Evolutionary conservation across 306 rosid genomes (phyloP).

Genomic region (Sphenostylis stenocarpa): DNA sequence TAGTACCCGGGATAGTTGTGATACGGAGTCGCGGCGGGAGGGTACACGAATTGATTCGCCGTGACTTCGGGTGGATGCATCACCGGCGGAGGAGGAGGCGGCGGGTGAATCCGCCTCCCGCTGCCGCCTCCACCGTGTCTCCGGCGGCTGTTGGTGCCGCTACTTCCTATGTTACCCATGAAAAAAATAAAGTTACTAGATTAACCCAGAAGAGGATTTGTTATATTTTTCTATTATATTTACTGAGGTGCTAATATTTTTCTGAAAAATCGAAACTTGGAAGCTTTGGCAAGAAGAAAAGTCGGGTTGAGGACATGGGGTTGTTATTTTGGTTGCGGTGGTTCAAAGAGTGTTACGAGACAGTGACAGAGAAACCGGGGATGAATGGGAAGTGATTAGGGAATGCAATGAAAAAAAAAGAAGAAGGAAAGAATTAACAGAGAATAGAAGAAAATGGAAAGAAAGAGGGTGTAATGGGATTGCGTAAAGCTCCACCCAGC

Average conservation of each 20-base stretch:
- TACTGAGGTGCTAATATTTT: neutral
- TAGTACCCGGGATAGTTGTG: constrained; percentile 68
- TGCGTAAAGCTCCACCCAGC: constrained; percentile 81
- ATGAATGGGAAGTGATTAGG: neutral
- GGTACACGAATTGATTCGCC: constrained; percentile 59
- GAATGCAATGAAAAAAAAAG: neutral
- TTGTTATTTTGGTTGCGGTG: neutral
- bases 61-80: constrained; percentile 68
- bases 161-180: constrained; percentile 88
- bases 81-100: constrained; percentile 54
- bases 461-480: constrained; percentile 56
- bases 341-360: constrained; percentile 24
- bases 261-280: constrained; percentile 13
- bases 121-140: constrained; percentile 47
- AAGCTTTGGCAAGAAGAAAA: neutral
- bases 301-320: neutral
- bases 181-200: neutral
- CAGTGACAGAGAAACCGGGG: neutral
- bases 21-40: constrained; percentile 61
- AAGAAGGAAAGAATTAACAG: neutral
- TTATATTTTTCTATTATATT: neutral
- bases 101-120: constrained; percentile 61
- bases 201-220: neutral
- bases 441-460: neutral
- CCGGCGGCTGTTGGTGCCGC: constrained; percentile 54